phyloP scores from a whole-genome alignment of 768 basidiomycete genomes.

The Hygrocybe coccinea region DNA sequence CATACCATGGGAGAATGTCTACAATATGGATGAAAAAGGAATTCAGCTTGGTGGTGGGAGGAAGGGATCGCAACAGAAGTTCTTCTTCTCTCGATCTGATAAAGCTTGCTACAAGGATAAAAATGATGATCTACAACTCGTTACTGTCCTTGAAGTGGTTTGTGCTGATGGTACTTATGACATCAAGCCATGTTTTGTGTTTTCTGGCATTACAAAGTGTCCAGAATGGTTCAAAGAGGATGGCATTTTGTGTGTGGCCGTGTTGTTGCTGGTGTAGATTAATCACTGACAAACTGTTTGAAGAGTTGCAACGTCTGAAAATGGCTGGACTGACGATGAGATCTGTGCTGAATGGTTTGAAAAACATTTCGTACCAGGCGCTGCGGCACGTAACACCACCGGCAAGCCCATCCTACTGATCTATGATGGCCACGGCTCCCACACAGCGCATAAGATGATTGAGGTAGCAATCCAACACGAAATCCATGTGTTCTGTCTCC shows the following conservation, averaged over 20 bases:
- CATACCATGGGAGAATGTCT: conserved; percentile 30
- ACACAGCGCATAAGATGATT: conserved; percentile 26
- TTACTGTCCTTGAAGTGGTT: too few relatives aligned
- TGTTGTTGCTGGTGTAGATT: conserved; percentile 19
- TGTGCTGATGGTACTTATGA: too few relatives aligned
- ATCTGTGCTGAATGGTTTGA: conserved; percentile 32
- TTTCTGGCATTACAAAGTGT: conserved; percentile 12
- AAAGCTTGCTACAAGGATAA: too few relatives aligned
- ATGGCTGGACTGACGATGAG: conserved; percentile 40
- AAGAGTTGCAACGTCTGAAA: conserved; percentile 32
- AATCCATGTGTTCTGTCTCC: conserved; percentile 34
- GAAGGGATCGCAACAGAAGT: neutral
- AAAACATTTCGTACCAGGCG: conserved; percentile 30
- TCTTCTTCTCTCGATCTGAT: neutral
- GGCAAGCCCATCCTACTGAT: conserved; percentile 33
- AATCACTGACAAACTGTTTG: conserved; percentile 9
- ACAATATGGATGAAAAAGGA: conserved; percentile 38
- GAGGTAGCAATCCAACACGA: conserved; percentile 14
- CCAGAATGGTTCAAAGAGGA: conserved; percentile 19
- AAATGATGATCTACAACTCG: too few relatives aligned
- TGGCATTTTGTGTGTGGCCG: conserved; percentile 21
- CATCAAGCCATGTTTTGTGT: too few relatives aligned
- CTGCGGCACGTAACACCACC: conserved; percentile 13
- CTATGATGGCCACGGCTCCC: conserved; percentile 37
- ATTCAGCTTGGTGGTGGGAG: conserved; percentile 2